Conservation (phyloP, 2,329 filamentous ascomycete species). For the Cercospora berteroae region DNA sequence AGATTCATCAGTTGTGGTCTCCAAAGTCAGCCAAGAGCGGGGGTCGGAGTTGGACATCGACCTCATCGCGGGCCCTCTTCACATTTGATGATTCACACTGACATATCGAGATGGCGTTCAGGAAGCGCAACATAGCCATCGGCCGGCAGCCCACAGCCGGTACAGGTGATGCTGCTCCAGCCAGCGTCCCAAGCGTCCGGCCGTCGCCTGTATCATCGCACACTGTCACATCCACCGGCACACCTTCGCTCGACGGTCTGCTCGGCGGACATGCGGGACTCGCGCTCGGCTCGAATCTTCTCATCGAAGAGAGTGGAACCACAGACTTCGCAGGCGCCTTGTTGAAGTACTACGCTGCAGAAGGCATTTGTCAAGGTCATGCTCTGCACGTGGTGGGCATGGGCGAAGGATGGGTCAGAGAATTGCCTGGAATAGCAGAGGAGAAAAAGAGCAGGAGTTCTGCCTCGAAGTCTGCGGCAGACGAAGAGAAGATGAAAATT, state of each 20-base stretch:
- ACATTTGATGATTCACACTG: not conserved
- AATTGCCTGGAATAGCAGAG: slow-evolving; percentile 69
- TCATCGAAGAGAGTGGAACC: slow-evolving; percentile 85
- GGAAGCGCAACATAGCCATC: slow-evolving; percentile 29
- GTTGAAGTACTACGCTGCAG: slow-evolving; percentile 84
- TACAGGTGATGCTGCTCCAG: not conserved
- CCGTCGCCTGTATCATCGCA: slow-evolving; percentile 88
- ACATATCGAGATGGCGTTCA: slow-evolving; percentile 26
- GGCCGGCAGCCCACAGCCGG: slow-evolving; percentile 4
- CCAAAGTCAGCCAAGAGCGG: not conserved
- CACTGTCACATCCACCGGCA: slow-evolving; percentile 86
- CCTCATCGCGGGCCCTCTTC: not conserved
- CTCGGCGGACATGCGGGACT: slow-evolving; percentile 85
- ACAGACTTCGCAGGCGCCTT: slow-evolving; percentile 89
- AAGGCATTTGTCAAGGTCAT: slow-evolving; percentile 89
- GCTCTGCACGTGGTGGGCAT: slow-evolving; percentile 81
- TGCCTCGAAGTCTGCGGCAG: slow-evolving; percentile 40
- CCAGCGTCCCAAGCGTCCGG: slow-evolving; percentile 56
- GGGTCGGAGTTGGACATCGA: not conserved
- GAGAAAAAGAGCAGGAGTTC: slow-evolving; percentile 36
- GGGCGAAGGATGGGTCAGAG: slow-evolving; percentile 75
- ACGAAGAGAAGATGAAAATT: slow-evolving; percentile 88
- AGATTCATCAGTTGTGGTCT: not conserved
- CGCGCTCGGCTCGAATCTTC: slow-evolving; percentile 72
- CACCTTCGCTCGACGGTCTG: slow-evolving; percentile 76